These are phyloP conservation scores for Stenocarpella maydis DNA, from an alignment of 2,329 filamentous ascomycete species.

Conservation along the genomic window DNA sequence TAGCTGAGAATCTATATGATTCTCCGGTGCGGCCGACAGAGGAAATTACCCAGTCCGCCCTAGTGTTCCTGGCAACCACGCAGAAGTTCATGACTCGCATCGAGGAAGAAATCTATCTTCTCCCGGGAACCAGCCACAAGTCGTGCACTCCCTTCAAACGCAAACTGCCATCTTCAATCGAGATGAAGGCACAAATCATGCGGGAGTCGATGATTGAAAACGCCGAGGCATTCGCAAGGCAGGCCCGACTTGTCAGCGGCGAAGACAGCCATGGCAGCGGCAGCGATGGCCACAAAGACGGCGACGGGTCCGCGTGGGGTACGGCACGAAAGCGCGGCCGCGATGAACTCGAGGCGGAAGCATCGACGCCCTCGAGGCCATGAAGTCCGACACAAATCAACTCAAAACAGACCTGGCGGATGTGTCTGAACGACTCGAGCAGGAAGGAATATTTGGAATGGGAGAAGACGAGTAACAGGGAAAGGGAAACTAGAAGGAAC, in stretches of 20 bases:
- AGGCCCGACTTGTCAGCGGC: not conserved
- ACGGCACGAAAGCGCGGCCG: not conserved
- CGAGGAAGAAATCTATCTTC: not conserved
- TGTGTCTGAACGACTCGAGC: no score
- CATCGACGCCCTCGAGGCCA: no score
- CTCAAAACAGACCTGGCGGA: no score
- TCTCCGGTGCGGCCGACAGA: not conserved
- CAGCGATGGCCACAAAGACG: no score
- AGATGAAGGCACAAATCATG: not conserved
- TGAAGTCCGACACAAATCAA: no score
- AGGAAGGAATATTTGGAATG: no score
- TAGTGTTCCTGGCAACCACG: not conserved
- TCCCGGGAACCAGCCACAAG: rapidly evolving
- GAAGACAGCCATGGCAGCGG: no score
- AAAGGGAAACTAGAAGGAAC: not conserved
- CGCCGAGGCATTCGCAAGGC: not conserved
- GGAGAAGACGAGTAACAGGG: not conserved
- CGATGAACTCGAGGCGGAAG: not conserved
- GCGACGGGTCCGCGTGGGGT: not conserved
- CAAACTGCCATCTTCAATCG: not conserved
- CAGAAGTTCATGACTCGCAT: not conserved
- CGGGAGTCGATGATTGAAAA: rapidly evolving
- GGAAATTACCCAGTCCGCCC: not conserved
- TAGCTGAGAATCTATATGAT: no score
- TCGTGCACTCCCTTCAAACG: not conserved